phyloP scores from a whole-genome alignment of 768 basidiomycete genomes.

The Tephrocybe sp. region DNA sequence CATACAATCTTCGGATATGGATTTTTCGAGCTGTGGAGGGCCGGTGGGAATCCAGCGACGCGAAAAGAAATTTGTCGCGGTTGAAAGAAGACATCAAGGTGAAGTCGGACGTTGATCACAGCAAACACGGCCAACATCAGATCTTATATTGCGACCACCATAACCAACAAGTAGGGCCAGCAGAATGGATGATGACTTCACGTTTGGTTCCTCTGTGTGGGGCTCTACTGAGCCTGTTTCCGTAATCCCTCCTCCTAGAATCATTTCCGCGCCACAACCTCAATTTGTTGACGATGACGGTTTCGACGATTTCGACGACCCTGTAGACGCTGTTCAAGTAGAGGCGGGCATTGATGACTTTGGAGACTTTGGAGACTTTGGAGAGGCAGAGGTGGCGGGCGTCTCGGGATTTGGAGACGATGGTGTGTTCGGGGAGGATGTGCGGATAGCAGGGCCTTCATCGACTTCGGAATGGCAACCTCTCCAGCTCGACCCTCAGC shows the following conservation, averaged over 20 bases:
- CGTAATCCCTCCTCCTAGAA: slow-evolving; percentile 27
- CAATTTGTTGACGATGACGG: slow-evolving; percentile 33
- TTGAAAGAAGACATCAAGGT: slow-evolving; percentile 25
- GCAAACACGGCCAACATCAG: slow-evolving; percentile 30
- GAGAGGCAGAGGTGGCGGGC: slow-evolving; percentile 48
- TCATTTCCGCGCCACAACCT: slow-evolving; percentile 23
- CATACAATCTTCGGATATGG: slow-evolving; percentile 74
- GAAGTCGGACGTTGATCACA: slow-evolving; percentile 1
- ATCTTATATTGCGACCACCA: slow-evolving; percentile 11
- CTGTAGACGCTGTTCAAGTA: slow-evolving; percentile 41
- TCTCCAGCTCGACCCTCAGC: slow-evolving; percentile 63
- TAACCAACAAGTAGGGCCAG: slow-evolving; percentile 12
- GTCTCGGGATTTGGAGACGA: slow-evolving; percentile 36
- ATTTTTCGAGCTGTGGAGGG: slow-evolving; percentile 61
- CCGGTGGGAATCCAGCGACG: slow-evolving; percentile 48
- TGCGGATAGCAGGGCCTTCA: slow-evolving; percentile 42
- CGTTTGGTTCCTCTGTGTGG: slow-evolving; percentile 77
- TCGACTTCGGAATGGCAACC: slow-evolving; percentile 54
- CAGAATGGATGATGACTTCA: slow-evolving; percentile 72
- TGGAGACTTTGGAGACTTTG: slow-evolving; percentile 88
- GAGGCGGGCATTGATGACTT: slow-evolving; percentile 73
- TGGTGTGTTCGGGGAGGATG: slow-evolving; percentile 35
- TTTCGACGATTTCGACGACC: slow-evolving; percentile 61
- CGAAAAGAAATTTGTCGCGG: slow-evolving; percentile 57
- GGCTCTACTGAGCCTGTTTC: slow-evolving; percentile 43